These are phyloP conservation scores for Apophysomyces trapeziformis DNA, from an alignment of 371 early-diverging fungal genomes.

Conservation along the genomic window DNA sequence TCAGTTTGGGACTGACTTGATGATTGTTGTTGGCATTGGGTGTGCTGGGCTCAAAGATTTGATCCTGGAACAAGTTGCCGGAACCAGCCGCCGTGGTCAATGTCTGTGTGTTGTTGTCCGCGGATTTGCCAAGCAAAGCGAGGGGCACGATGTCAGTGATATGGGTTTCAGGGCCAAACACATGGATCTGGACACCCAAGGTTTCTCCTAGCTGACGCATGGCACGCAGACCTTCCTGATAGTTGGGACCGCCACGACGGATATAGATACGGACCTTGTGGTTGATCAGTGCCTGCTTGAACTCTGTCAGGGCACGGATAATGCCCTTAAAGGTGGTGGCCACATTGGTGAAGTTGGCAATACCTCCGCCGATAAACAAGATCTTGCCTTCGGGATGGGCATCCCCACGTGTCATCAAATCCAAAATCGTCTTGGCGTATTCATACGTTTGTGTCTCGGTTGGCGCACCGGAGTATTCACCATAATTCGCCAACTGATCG, in stretches of 20 bases:
- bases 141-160: conserved; percentile 96
- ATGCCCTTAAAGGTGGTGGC: conserved; percentile 97
- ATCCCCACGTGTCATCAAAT: conserved; percentile 92
- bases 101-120: conserved; percentile 20
- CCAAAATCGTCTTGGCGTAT: conserved; percentile 95
- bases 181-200: conserved; percentile 88
- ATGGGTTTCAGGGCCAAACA: conserved; percentile 96
- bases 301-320: conserved; percentile 90
- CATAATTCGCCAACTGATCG: conserved; percentile 94
- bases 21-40: conserved; percentile 24
- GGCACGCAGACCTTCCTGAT: conserved; percentile 94
- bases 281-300: conserved; percentile 77
- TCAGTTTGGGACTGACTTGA: conserved; percentile 26
- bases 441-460: conserved; percentile 97
- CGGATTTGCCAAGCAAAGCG: conserved; percentile 72
- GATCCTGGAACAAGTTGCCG: conserved; percentile 63
- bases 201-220: conserved; percentile 91
- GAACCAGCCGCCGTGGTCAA: conserved; percentile 36
- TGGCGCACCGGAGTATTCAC: conserved; percentile 97
- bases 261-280: conserved; percentile 91
- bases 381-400: conserved; percentile 88
- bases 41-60: conserved; percentile 49
- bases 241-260: conserved; percentile 96
- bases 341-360: conserved; percentile 98
- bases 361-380: conserved; percentile 96